Base-by-base conservation (phyloP, 2,329 filamentous ascomycete genomes). In the Fusarium redolens region DNA sequence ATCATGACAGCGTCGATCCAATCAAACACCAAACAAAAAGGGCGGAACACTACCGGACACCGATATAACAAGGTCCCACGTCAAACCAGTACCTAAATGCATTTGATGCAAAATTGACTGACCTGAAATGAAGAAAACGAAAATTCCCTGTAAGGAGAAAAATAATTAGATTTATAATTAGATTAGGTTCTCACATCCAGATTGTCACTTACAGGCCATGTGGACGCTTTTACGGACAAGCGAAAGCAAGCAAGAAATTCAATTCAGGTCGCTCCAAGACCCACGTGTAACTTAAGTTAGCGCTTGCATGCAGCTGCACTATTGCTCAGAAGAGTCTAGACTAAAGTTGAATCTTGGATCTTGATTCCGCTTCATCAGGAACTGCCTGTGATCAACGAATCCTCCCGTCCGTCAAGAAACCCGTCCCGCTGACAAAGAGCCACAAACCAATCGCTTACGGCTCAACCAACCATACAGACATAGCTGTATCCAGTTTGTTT, bases 361-460 rank as follows among this genome's bases (percentile, higher is more conserved):
- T 28, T 40, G 44, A 40, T 40, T 58, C 60, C 44, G 63, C 63
- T 45, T 70, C 48, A 48, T 52, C 40, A 68, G 48, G 43, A 35
- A 40, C 45, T 54, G 20, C 11, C n/a, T 25, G 22, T 51, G 58
- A 63, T 57, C 69, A 25, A 35, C 13, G 31, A 57, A 57, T 50
- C 55, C 41, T 57, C 41, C 55, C 22, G 40, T 28, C 40, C 40
- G 14, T 69, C 64, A 40, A 54, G 38, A 38, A 50, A 43, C 57
- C 43, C 61, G 45, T 56, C 41, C 51, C 40, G 51, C 69, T 66
- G 69, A 73, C 65, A 63, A 68, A 72, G 72, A 70, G 65, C 31
- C n/a, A 48, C 68, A 58, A 55, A 31, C 48, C 64, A 55, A 61
- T 71, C 51, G 43, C 25, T 59, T 45, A 56, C 56, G 44, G 56